Evolutionary conservation across 2,329 filamentous ascomycete species (phyloP).

Genomic region (Kalmusia sp.): DNA sequence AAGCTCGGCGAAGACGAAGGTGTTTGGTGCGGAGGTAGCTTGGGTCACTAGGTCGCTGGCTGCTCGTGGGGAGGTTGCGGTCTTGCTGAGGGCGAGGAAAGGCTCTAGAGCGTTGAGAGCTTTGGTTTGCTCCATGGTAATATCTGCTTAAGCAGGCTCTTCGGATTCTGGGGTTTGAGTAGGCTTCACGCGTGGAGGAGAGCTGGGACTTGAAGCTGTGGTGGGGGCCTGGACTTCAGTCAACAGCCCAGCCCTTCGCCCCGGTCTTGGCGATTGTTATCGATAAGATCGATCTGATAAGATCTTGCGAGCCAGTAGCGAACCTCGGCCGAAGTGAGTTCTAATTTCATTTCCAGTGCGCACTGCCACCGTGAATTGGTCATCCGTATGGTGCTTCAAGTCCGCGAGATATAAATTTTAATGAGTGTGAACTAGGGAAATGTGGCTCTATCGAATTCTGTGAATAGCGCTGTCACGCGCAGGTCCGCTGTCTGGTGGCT

Average conservation of each 20-base stretch:
- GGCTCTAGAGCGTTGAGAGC: conserved; percentile 72
- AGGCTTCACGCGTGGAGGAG: not conserved
- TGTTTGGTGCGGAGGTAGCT: conserved; percentile 87
- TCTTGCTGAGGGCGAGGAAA: conserved; percentile 88
- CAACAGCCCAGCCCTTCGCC: not conserved
- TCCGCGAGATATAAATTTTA: too few species aligned
- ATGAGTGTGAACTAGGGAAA: not conserved
- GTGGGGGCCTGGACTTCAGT: conserved; percentile 5
- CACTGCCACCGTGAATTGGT: not conserved
- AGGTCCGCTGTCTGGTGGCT: not conserved
- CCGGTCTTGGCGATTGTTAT: not conserved
- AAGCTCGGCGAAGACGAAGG: conserved; percentile 94
- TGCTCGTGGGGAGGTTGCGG: conserved; percentile 81
- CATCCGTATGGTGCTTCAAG: not conserved
- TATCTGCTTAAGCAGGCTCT: not conserved
- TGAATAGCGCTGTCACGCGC: not conserved
- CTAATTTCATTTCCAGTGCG: not conserved
- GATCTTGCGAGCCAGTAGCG: not conserved
- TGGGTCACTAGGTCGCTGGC: conserved; percentile 85
- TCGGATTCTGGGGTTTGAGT: not conserved
- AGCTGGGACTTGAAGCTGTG: conserved; percentile 2
- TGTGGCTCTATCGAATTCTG: not conserved
- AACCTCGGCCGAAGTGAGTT: not conserved
- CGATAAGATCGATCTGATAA: not conserved
- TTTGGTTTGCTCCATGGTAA: conserved; percentile 74